Percentiles rank a stretch among this genome's conserved stretches.
Evolutionary conservation across 2,329 filamentous ascomycete genomes (phyloP).

Genomic region (Lasiodiplodia theobromae): DNA sequence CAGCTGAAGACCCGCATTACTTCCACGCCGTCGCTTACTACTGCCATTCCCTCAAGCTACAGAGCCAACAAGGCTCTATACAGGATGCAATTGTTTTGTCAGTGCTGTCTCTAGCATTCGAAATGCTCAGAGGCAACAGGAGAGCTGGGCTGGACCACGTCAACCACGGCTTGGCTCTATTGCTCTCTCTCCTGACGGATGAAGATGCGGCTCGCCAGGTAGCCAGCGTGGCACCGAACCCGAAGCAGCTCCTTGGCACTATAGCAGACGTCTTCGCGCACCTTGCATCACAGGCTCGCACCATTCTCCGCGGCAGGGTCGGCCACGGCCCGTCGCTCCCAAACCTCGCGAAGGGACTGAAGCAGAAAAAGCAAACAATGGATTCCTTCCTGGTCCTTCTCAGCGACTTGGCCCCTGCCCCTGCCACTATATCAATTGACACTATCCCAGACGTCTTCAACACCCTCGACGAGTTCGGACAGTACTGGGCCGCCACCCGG

Average conservation of each 20-base stretch:
- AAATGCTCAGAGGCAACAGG: slow-evolving; percentile 15
- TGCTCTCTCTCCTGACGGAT: slow-evolving; percentile 1
- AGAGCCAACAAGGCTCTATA: neutral
- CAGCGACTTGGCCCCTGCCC: neutral
- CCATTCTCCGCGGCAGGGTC: neutral
- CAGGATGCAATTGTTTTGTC: slow-evolving; percentile 3
- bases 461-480: slow-evolving; percentile 7
- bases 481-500: neutral
- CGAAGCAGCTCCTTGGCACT: neutral
- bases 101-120: neutral
- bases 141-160: slow-evolving; percentile 6
- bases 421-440: too few relatives aligned
- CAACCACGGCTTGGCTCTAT: slow-evolving; percentile 8
- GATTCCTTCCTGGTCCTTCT: slow-evolving; percentile 14
- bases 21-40: slow-evolving; percentile 11
- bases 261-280: slow-evolving; percentile 12
- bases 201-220: neutral
- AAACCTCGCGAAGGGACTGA: neutral
- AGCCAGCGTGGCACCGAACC: slow-evolving; percentile 1
- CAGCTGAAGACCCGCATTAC: slow-evolving; percentile 3
- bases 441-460: neutral
- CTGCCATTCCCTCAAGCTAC: neutral
- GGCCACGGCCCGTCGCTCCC: slow-evolving; percentile 4
- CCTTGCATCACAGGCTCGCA: neutral
- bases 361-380: neutral